These are phyloP conservation scores for Aspergillus olivimuriae DNA, from an alignment of 495 filamentous ascomycete genomes.

Conservation along the genomic window DNA sequence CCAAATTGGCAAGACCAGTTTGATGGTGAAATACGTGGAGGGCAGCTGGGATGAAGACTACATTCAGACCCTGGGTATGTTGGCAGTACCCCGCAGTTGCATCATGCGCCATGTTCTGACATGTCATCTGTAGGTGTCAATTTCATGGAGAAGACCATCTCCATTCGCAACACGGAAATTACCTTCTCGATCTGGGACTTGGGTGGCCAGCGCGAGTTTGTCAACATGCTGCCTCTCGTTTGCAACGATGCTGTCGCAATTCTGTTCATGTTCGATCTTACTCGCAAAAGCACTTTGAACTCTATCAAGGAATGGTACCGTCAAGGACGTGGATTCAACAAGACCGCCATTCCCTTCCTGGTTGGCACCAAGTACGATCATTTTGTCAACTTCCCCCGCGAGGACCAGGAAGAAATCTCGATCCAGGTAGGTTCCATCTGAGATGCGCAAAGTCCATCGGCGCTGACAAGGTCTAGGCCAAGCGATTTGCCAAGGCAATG, in stretches of 20 bases:
- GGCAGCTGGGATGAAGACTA: slow-evolving; percentile 99
- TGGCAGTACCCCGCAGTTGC: background rate
- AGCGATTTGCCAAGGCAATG: slow-evolving; percentile 97
- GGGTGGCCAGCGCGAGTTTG: slow-evolving; percentile 95
- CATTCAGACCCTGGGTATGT: slow-evolving; percentile 88
- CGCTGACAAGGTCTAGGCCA: slow-evolving; percentile 52
- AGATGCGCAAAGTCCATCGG: background rate
- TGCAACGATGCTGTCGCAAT: slow-evolving; percentile 99
- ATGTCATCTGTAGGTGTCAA: slow-evolving; percentile 84
- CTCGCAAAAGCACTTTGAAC: slow-evolving; percentile 94
- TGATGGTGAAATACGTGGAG: slow-evolving; percentile 99
- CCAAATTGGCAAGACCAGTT: slow-evolving; percentile 95
- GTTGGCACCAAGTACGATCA: slow-evolving; percentile 98
- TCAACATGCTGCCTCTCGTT: slow-evolving; percentile 97
- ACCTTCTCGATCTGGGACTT: slow-evolving; percentile 99
- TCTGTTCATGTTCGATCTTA: slow-evolving; percentile 98
- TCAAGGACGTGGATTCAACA: slow-evolving; percentile 96
- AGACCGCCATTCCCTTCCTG: slow-evolving; percentile 95
- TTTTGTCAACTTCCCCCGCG: slow-evolving; percentile 94
- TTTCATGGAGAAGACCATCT: slow-evolving; percentile 99
- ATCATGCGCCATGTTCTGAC: too few species aligned
- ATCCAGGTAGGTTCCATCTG: slow-evolving; percentile 61
- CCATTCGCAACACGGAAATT: slow-evolving; percentile 98
- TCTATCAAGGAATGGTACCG: slow-evolving; percentile 99
- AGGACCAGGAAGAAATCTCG: slow-evolving; percentile 97